Base-by-base conservation (phyloP, 768 basidiomycete species). In the Trichaptum fuscoviolaceum region DNA sequence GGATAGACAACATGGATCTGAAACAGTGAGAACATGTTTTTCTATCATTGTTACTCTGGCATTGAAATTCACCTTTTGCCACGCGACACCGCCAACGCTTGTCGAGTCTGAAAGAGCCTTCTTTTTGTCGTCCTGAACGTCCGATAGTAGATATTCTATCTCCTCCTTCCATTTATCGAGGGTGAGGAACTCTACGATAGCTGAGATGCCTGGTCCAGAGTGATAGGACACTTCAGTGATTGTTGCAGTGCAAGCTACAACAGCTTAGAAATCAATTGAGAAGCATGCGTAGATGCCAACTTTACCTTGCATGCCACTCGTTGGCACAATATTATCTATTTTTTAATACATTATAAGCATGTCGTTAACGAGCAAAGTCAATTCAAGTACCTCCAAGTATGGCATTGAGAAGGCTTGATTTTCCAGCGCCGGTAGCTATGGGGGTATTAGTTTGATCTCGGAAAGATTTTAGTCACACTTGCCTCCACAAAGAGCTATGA, bases 401-500 rank as follows among this genome's bases (percentile, higher is more conserved):
- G 1, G 87, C 87, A 68, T 88, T 89, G 57, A 88, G 70, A 35
- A 84, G 80, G 0, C 85, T 87, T 0, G 84, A 85, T 75, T 88
- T 87, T 15, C 86, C 86, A 0, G 85, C 84, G 10, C 86, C 86
- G 7, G 85, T 87, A 7, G 83, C 85, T 86, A 63, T 26, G 23
- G 59, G 30, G 18, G 18, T 67, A 58, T 68, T 36, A 35, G 60
- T 27, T 18, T 35, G 61, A 52, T 23, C 23, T 24, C 64, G 26
- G 9, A 5, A 62, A 5, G 10, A 4, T 52, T 52, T 20, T 12
- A 58, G 35, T 24, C 62, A 63, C 7, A 71, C 78, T 35, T 73
- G 84, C 85, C 85, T 60, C 87, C 87, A 67, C 87, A 88, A 9
- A 89, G 80, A n/a, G 87, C 86, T 66, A 87, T 87, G 68, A 88